Evolutionary conservation across 257 asterid species (phyloP).

Genomic region (Datura wrightii): DNA sequence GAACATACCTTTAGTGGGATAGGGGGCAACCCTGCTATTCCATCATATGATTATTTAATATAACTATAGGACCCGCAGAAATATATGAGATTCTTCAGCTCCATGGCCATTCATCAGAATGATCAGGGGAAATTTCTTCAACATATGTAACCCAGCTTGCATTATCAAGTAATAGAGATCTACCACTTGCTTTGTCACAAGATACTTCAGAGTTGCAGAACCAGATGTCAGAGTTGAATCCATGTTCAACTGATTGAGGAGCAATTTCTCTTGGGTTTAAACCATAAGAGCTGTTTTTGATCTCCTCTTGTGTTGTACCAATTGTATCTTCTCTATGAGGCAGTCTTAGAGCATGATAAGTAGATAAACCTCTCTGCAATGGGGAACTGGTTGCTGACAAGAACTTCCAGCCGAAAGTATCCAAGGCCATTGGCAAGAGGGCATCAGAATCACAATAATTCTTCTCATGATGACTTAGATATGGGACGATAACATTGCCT

Average conservation of each 20-base stretch:
- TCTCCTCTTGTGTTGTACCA: slow-evolving; percentile 38
- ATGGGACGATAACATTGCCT: slow-evolving; percentile 36
- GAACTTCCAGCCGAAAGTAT: slow-evolving; percentile 44
- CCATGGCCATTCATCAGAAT: slow-evolving; percentile 43
- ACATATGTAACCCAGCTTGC: slow-evolving; percentile 43
- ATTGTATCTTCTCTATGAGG: slow-evolving; percentile 43
- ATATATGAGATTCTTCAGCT: slow-evolving; percentile 29
- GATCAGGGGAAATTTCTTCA: slow-evolving; percentile 42
- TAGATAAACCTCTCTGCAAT: slow-evolving; percentile 38
- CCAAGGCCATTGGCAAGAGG: slow-evolving; percentile 32
- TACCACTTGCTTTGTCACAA: slow-evolving; percentile 39
- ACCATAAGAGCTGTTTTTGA: slow-evolving; percentile 32
- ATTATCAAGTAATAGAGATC: slow-evolving; percentile 51
- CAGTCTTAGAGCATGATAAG: slow-evolving; percentile 40
- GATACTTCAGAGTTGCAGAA: slow-evolving; percentile 40
- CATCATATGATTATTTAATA: slow-evolving; percentile 4
- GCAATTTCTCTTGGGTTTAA: slow-evolving; percentile 34
- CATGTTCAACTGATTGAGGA: slow-evolving; percentile 39
- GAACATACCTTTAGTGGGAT: slow-evolving; percentile 24
- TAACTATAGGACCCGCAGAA: slow-evolving; percentile 14
- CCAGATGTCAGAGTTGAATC: slow-evolving; percentile 32
- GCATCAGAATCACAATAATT: slow-evolving; percentile 36
- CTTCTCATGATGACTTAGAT: slow-evolving; percentile 41
- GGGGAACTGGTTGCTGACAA: slow-evolving; percentile 42
- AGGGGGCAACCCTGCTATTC: neutral